These are phyloP conservation scores for Mangifera indica DNA, from an alignment of 345 rosid genomes.

Conservation along the genomic window DNA sequence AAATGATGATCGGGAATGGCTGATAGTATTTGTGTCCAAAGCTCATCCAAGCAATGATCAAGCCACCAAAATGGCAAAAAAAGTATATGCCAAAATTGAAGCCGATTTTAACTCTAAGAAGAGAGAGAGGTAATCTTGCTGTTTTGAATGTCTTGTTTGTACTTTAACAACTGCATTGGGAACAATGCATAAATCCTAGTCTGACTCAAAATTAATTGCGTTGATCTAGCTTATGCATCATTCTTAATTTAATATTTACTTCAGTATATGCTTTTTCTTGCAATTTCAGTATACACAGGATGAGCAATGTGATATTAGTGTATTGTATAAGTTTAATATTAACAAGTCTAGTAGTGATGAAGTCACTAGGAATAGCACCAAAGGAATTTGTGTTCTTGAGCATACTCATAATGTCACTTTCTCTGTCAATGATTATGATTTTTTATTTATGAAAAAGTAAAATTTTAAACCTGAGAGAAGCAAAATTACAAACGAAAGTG, in stretches of 20 bases:
- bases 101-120: conserved; percentile 93
- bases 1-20: conserved; percentile 94
- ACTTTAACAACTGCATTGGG: not conserved
- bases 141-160: conserved; percentile 8
- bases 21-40: conserved; percentile 88
- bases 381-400: not conserved
- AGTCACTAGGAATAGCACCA: conserved; percentile 3
- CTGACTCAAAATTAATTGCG: not conserved
- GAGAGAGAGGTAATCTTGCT: conserved; percentile 70
- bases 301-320: conserved; percentile 2
- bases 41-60: conserved; percentile 90
- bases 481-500: not conserved
- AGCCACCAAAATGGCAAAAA: conserved; percentile 82
- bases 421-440: not conserved
- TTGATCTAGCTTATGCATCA: not conserved
- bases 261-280: not conserved
- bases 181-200: not conserved
- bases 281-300: not conserved
- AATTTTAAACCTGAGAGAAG: not conserved
- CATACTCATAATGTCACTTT: conserved; percentile 1
- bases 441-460: not conserved
- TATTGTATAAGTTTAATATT: not conserved
- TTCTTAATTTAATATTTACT: not conserved
- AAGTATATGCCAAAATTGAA: conserved; percentile 85
- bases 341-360: not conserved